Evolutionary conservation across 805 yeast genomes (phyloP).

Genomic region (Hanseniaspora meyeri): DNA sequence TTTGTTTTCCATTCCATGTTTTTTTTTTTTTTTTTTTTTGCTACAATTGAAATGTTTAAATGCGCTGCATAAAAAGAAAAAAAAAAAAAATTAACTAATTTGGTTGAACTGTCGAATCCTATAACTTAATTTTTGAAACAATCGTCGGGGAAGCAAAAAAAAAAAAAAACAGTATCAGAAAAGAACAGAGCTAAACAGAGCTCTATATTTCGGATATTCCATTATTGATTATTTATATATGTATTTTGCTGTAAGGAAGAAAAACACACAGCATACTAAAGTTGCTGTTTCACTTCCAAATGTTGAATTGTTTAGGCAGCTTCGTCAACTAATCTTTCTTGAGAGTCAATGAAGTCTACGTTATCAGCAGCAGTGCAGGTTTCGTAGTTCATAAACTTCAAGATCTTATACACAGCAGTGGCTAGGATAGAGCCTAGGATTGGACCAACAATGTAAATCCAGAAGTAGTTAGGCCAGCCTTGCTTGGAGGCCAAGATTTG

Average conservation of each 20-base stretch:
- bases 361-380: slow-evolving; percentile 25
- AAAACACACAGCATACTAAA: no score
- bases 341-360: slow-evolving; percentile 1
- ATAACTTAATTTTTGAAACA: not conserved
- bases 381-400: slow-evolving; percentile 56
- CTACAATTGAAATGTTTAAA: not conserved
- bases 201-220: no score
- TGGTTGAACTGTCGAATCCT: no score
- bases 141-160: not conserved
- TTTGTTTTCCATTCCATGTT: no score
- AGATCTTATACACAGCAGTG: slow-evolving; percentile 50
- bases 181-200: no score
- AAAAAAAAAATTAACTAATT: no score
- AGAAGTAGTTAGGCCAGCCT: slow-evolving; percentile 69
- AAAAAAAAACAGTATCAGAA: not conserved
- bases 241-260: no score
- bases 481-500: slow-evolving; percentile 44
- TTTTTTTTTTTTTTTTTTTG: not conserved
- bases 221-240: no score
- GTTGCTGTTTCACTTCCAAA: no score
- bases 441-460: slow-evolving; percentile 93
- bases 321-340: slow-evolving; percentile 1
- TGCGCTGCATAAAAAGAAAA: not conserved
- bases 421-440: slow-evolving; percentile 57
- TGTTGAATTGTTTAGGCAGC: no score